Base-by-base conservation (phyloP, 768 basidiomycete species). In the Pulveroboletus frians region DNA sequence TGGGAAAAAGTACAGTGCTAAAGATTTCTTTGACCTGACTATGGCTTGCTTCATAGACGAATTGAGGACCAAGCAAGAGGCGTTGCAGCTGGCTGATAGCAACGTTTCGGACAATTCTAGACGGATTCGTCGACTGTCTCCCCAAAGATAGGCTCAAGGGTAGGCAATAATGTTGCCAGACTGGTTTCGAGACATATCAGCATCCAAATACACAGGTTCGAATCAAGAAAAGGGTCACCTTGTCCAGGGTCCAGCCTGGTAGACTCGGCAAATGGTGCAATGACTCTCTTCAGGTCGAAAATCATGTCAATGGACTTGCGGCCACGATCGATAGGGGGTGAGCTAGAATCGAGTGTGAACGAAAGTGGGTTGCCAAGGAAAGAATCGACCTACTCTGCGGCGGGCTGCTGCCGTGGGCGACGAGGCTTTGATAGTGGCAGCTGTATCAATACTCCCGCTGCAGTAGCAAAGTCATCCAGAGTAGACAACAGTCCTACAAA, bases 1-100 rank as follows among this genome's bases (percentile, higher is more conserved):
- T 78, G 4, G 93, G 94, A 70, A 96, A 96, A 34, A 97, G 71
- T 47, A 95, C 84, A 31, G 81, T 77, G 64, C 91, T 88, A 73
- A 98, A 96, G 18, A 94, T 77, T 51, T 91, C 85, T 52, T 87
- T 83, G 30, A 92, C 78, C 59, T 88, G 80, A 1, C 53, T 64
- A 21, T 80, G 77, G 48, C 84, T 77, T 21, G 77, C 71, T 27
- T 79, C 76, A 20, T 83, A 72, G 9, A 77, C 63, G 43, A 91
- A 67, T 43, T 88, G 80, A 9, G 87, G 85, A 3, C 90, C 87
- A 26, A 95, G 76, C 21, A 97, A 73, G 40, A 90, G 76, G 9
- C 94, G 85, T 58, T 96, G 92, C 7, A 96, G 75, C 59, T 89
- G 83, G 34, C 76, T 74, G 49, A 94, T 82, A 9, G 93, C 84